These are phyloP conservation scores for Colletotrichum siamense DNA, from an alignment of 2,329 filamentous ascomycete genomes.

Conservation along the genomic window DNA sequence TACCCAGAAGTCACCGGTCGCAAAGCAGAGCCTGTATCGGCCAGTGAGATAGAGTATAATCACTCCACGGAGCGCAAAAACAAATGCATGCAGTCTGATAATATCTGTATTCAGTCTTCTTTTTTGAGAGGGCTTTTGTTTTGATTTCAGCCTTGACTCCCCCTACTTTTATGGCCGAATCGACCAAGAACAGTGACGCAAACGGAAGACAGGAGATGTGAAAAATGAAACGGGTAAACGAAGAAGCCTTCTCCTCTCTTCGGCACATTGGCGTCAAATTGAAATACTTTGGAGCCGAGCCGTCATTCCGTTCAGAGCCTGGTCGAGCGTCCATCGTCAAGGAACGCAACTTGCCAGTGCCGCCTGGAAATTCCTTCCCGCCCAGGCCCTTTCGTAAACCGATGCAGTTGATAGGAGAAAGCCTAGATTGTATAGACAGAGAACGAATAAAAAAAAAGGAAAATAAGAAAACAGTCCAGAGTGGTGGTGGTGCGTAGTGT, in stretches of 20 bases:
- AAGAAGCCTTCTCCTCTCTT: neutral
- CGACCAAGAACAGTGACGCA: neutral
- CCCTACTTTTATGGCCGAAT: neutral
- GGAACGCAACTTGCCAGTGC: neutral
- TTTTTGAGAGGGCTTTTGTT: neutral
- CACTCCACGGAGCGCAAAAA: neutral
- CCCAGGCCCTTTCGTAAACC: neutral
- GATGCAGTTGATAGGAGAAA: neutral
- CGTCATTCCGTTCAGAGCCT: neutral
- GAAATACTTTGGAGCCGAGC: neutral
- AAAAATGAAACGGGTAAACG: neutral
- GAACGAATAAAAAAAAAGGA: neutral
- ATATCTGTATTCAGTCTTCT: constrained; percentile 17
- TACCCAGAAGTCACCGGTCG: neutral
- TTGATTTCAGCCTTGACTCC: neutral
- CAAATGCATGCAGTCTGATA: neutral
- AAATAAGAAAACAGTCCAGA: neutral
- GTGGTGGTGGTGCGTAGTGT: constrained; percentile 1
- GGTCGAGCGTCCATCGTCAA: neutral
- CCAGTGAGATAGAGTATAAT: neutral
- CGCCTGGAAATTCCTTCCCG: neutral
- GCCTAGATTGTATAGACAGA: constrained; percentile 19
- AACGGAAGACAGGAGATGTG: neutral
- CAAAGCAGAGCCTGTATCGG: neutral
- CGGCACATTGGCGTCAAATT: neutral